Base-by-base conservation (phyloP, 2,329 filamentous ascomycete genomes). In the Ceratocystis colombiana region DNA sequence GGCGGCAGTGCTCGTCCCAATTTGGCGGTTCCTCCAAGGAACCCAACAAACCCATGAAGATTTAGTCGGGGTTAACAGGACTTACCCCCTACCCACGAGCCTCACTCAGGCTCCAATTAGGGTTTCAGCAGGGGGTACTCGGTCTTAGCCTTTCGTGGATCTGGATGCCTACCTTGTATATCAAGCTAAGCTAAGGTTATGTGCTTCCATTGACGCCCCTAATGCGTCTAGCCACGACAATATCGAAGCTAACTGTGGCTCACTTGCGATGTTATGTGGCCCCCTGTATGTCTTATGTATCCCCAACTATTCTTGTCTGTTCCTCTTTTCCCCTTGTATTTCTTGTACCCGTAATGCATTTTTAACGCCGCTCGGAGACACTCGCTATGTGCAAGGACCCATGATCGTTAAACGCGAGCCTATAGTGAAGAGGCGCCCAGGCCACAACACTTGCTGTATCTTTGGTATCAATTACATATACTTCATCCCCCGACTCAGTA, bases 361-460 rank as follows among this genome's bases (percentile, higher is more conserved):
- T 10, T 55, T 41, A 65, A 25, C 66, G 62, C 57, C 66, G 45
- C 48, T 67, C 66, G 30, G 22, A 37, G 5, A 67, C 63, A 50
- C 66, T 67, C 3, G 90, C 78, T 67, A 91, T 89, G 71, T 87
- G 85, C 67, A 92, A 74, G 63, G 81, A 81, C 0, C 86, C 86
- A 45, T 84, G 75, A 72, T 92, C 88, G 64, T 84, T 84, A 73
- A 90, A 91, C 1, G 88, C 89, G 68, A 93, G 75, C 70, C 83
- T 85, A 73, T 92, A 92, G 66, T 85, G 80, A 53, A 82, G 86
- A 1, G 89, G 89, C 69, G 89, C 88, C 88, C 88, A 92, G 2
- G 86, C 82, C 6, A 91, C 86, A 10, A 88, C 80, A 1, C 84
- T 83, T 65, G 83, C 84, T 12, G 86, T 77, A 25, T 83, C 81